Base-by-base conservation (phyloP, 2,329 filamentous ascomycete genomes). In the Curvularia hawaiiensis region DNA sequence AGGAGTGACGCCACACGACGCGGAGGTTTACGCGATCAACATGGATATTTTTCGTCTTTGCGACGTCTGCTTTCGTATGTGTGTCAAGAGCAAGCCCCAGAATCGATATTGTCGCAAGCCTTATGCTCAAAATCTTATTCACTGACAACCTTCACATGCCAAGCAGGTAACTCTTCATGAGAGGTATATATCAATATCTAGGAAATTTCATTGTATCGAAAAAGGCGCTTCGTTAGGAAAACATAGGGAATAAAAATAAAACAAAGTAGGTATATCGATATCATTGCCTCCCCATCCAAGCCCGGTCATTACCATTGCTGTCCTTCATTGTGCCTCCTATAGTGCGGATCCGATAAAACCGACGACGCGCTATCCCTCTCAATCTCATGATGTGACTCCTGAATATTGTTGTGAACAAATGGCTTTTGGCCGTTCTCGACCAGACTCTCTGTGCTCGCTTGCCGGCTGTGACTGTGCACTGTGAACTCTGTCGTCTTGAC, bases 401-500 rank as follows among this genome's bases (percentile, higher is more conserved):
- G 46, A 12, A 40, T 24, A 14, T 56, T 48, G 11, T 56, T 38
- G 12, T 64, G 58, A 7, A 43, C 52, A 31, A 66, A 22, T 16
- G 59, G 58, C 47, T 64, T 63, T 24, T 56, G 61, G 20, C 60
- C 60, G n/a, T 61, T 65, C 33, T 63, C 64, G 1, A 61, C 58
- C 11, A 63, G 30, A 44, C 62, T 65, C 7, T 50, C 35, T 14
- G 49, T 58, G 39, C 59, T 63, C 20, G 45, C 52, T 12, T 56
- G 50, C 22, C 64, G 58, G 33, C 56, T 63, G 41, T 66, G 64
- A 33, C 64, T 66, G 28, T 63, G 61, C 18, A 66, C 62, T 40
- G 59, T 61, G 30, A 66, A 62, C 16, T 66, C 64, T 18, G 64
- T 66, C 5, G 64, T 66, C 49, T 66, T 66, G 45, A 66, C 38